Evolutionary conservation across 345 rosid genomes (phyloP).

Genomic region (Cochlearia excelsa): DNA sequence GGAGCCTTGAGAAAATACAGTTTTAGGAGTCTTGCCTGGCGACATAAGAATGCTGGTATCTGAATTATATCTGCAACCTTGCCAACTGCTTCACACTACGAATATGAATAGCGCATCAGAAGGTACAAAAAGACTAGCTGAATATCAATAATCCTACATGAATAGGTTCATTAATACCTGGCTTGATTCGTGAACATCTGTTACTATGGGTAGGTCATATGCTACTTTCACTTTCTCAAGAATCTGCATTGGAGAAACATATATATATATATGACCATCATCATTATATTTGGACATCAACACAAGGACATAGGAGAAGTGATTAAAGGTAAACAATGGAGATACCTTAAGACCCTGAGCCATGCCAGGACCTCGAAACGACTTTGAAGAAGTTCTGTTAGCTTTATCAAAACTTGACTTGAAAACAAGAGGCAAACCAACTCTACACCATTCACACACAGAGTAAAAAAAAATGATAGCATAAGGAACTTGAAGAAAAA

Average conservation of each 20-base stretch:
- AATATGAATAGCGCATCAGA: conserved; percentile 23
- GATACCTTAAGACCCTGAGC: conserved; percentile 83
- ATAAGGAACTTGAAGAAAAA: conserved; percentile 12
- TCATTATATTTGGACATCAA: not conserved
- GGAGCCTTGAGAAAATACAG: not conserved
- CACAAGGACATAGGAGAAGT: conserved; percentile 1
- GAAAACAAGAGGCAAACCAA: conserved; percentile 85
- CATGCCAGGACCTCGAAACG: conserved; percentile 96
- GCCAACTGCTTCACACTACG: conserved; percentile 82
- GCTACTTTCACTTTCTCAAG: conserved; percentile 93
- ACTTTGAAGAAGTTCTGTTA: conserved; percentile 85
- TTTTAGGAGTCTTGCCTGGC: conserved; percentile 57
- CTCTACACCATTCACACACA: conserved; percentile 44
- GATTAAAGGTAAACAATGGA: conserved; percentile 6
- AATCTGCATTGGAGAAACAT: conserved; percentile 52
- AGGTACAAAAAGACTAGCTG: conserved; percentile 22
- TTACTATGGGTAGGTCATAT: conserved; percentile 78
- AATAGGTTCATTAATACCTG: conserved; percentile 53
- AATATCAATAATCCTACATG: conserved; percentile 5
- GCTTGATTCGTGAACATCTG: conserved; percentile 86
- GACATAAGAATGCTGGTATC: conserved; percentile 96
- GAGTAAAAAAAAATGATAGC: not conserved
- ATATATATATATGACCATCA: not conserved
- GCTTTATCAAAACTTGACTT: conserved; percentile 99
- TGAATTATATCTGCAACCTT: conserved; percentile 91